phyloP scores from a whole-genome alignment of 768 basidiomycete species.

The Mycena leptocephala region DNA sequence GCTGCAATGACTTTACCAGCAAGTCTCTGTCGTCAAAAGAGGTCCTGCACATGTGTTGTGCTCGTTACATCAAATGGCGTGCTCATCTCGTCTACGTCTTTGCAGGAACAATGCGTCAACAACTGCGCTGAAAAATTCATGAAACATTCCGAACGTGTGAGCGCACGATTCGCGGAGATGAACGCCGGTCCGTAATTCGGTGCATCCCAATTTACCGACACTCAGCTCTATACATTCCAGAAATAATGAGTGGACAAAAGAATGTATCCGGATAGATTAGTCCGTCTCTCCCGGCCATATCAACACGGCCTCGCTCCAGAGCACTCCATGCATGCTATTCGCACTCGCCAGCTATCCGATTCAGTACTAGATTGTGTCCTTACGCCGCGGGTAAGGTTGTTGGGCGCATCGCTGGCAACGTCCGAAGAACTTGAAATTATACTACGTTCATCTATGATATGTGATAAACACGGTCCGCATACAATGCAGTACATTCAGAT shows the following conservation, averaged over 20 bases:
- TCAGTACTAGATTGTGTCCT: slow-evolving; percentile 1
- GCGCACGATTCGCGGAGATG: slow-evolving; percentile 91
- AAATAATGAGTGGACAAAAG: slow-evolving; percentile 33
- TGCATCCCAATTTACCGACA: neutral
- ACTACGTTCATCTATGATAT: no score
- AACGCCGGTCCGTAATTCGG: slow-evolving; percentile 82
- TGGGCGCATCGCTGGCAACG: neutral
- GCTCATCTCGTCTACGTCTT: slow-evolving; percentile 10
- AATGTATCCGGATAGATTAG: slow-evolving; percentile 28
- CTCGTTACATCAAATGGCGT: slow-evolving; percentile 3
- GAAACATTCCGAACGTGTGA: slow-evolving; percentile 95
- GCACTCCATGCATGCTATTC: neutral
- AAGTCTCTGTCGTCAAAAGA: slow-evolving; percentile 95
- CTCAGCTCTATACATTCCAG: neutral
- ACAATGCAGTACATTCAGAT: neutral
- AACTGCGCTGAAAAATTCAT: slow-evolving; percentile 99
- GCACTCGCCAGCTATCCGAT: neutral
- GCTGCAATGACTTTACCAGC: slow-evolving; percentile 97
- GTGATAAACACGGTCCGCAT: neutral
- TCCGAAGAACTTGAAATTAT: neutral
- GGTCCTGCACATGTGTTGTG: slow-evolving; percentile 57
- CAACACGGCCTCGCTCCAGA: neutral
- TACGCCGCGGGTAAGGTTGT: neutral
- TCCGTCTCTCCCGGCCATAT: neutral
- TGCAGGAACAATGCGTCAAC: slow-evolving; percentile 88